Evolutionary conservation across 1,284 basidiomycete species (phyloP).

Genomic region (Clitocybe nebularis): DNA sequence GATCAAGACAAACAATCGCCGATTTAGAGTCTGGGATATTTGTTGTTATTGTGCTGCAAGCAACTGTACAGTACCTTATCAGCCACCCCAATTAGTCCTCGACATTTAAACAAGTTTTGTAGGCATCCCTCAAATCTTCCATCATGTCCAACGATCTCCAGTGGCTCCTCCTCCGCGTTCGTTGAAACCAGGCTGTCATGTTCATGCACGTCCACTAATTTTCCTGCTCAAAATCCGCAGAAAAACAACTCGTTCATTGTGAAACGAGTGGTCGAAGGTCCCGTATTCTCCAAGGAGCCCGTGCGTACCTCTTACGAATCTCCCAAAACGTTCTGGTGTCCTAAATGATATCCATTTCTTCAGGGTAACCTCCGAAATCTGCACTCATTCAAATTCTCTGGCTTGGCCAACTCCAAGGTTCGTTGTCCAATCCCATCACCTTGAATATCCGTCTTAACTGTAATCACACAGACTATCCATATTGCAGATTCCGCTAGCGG

Average conservation of each 20-base stretch:
- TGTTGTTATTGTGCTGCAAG: constrained; percentile 23
- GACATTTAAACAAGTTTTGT: constrained; percentile 9
- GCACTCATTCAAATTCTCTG: constrained; percentile 88
- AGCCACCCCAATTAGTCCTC: constrained; percentile 26
- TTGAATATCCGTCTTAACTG: neutral
- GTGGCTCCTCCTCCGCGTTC: constrained; percentile 86
- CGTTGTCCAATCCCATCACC: constrained; percentile 9
- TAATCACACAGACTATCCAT: constrained; percentile 53
- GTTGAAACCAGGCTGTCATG: constrained; percentile 25
- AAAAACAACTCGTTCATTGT: constrained; percentile 84
- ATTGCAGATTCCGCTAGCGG: constrained; percentile 58
- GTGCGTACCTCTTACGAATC: constrained; percentile 43
- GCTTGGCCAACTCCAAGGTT: constrained; percentile 81
- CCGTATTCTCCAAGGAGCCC: constrained; percentile 79
- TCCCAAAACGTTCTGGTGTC: neutral
- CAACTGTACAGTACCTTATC: constrained; percentile 31
- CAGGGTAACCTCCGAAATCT: constrained; percentile 85
- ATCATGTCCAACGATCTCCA: constrained; percentile 82
- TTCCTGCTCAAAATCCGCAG: constrained; percentile 33
- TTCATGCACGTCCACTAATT: constrained; percentile 1
- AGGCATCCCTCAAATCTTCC: constrained; percentile 25
- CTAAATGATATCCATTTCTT: neutral
- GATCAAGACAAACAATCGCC: too few species aligned
- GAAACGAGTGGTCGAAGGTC: constrained; percentile 68
- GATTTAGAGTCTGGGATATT: too few species aligned